Conservation (phyloP, 305 asterid species). For the Galium porrigens region DNA sequence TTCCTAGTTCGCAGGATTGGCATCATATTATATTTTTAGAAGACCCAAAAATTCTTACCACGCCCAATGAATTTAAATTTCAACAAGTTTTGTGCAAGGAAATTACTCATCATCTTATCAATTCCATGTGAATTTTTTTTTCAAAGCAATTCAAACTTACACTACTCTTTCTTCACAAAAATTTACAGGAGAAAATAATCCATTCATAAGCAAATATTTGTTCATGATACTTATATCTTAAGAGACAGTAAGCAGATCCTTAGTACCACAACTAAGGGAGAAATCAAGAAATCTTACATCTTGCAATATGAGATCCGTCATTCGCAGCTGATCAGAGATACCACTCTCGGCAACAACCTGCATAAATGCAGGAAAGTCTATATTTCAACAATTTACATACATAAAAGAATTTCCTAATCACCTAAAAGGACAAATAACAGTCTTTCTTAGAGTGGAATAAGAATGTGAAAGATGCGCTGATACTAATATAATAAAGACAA, state of each 20-base stretch:
- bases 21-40: background rate
- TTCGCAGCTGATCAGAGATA: constrained; percentile 71
- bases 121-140: background rate
- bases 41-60: background rate
- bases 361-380: constrained; percentile 14
- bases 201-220: background rate
- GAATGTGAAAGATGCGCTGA: background rate
- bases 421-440: background rate
- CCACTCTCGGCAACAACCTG: constrained; percentile 81
- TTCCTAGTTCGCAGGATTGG: background rate
- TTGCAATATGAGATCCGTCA: constrained; percentile 65
- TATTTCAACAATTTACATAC: background rate
- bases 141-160: background rate
- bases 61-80: too few relatives aligned
- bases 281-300: constrained; percentile 44
- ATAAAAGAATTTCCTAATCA: background rate
- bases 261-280: background rate
- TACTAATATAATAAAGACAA: background rate
- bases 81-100: background rate
- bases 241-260: background rate
- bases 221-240: background rate
- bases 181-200: background rate
- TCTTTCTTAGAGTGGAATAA: background rate
- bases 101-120: background rate
- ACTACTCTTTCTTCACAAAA: background rate